A percentile compares a stretch with the other conserved stretches of the same genome.
Conservation (phyloP, 2,329 filamentous ascomycete species). For the Parastagonospora avenae region DNA sequence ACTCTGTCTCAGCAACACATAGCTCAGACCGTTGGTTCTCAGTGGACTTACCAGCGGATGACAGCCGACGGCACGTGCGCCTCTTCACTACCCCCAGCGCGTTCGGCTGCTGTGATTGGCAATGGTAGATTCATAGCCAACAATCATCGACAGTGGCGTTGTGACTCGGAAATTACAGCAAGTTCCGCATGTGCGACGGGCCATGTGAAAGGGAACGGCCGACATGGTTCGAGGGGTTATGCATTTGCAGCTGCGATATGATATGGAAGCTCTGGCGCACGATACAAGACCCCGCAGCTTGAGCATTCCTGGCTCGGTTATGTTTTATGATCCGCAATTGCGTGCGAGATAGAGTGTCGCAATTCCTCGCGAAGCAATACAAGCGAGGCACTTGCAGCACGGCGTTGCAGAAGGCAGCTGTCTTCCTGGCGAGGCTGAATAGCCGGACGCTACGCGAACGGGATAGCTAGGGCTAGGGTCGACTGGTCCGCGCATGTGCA, state of each 20-base stretch:
- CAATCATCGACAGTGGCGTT: constrained; percentile 12
- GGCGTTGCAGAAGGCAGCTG: background rate
- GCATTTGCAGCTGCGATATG: background rate
- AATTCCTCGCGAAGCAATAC: background rate
- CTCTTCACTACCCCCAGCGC: constrained; percentile 2
- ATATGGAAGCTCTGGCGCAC: background rate
- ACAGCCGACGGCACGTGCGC: constrained; percentile 3
- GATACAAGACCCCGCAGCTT: background rate
- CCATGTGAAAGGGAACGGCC: background rate
- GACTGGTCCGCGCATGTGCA: constrained; percentile 3
- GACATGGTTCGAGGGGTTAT: constrained; percentile 1
- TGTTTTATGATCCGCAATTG: background rate
- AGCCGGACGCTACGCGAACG: constrained; percentile 16
- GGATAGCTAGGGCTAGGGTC: constrained; percentile 2
- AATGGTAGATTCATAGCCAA: constrained; percentile 8
- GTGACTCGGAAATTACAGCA: constrained; percentile 31
- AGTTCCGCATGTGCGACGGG: constrained; percentile 5
- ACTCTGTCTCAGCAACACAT: background rate
- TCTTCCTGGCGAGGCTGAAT: constrained; percentile 6
- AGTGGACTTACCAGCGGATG: background rate
- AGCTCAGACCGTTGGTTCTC: background rate
- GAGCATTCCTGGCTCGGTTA: background rate
- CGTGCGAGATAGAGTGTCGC: constrained; percentile 3
- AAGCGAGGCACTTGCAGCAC: background rate
- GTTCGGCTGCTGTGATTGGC: constrained; percentile 15